Conservation (phyloP, 306 rosid genomes). For the Betula pendula region DNA sequence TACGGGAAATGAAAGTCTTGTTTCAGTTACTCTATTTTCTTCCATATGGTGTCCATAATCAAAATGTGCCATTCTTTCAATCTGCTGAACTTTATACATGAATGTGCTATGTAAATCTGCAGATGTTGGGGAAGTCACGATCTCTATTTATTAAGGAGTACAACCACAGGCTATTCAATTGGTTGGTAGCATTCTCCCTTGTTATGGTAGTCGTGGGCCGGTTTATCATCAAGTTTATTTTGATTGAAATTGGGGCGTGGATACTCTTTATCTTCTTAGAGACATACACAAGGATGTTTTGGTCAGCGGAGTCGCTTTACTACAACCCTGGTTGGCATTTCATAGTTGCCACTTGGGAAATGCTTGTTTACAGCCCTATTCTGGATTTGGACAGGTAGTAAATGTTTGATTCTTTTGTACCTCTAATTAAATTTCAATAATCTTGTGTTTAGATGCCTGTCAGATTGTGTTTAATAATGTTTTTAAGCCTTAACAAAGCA, state of each 20-base stretch:
- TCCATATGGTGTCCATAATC: constrained; percentile 3
- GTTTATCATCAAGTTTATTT: constrained; percentile 69
- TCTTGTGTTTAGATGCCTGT: background rate
- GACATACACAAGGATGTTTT: constrained; percentile 94
- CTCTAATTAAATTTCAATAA: background rate
- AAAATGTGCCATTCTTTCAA: constrained; percentile 7
- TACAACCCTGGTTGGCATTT: constrained; percentile 87
- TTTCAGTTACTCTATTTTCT: background rate
- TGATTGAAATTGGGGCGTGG: constrained; percentile 94
- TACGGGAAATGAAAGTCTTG: constrained; percentile 4
- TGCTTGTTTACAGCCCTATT: constrained; percentile 85
- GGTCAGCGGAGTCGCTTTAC: constrained; percentile 93
- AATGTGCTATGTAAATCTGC: constrained; percentile 35
- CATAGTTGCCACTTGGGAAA: constrained; percentile 87
- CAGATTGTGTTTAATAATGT: background rate
- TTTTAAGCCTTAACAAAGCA: background rate
- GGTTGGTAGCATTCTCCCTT: constrained; percentile 95
- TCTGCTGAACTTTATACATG: constrained; percentile 20
- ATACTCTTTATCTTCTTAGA: constrained; percentile 86
- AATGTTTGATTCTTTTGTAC: constrained; percentile 7
- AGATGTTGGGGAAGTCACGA: constrained; percentile 89
- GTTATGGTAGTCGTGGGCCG: constrained; percentile 91
- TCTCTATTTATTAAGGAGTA: constrained; percentile 83
- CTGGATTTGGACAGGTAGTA: constrained; percentile 92
- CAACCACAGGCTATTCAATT: constrained; percentile 88